These are phyloP conservation scores for Rhizophlyctis rosea DNA, from an alignment of 192 early-diverging fungal species.

Conservation along the genomic window DNA sequence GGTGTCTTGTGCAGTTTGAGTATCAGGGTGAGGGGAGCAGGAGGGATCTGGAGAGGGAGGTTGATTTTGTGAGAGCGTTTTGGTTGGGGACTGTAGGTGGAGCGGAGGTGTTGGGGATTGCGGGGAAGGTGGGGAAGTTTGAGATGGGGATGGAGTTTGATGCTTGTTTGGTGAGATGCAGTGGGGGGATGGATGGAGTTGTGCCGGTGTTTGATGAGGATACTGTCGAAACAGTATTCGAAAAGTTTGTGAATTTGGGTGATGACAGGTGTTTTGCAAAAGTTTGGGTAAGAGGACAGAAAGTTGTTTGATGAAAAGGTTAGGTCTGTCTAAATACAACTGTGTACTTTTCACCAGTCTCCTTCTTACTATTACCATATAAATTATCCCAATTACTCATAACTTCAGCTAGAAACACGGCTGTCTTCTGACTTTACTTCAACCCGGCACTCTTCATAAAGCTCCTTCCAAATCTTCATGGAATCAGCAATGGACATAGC, in stretches of 20 bases:
- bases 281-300: constrained; percentile 77
- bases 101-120: constrained; percentile 74
- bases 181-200: no score
- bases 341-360: no score
- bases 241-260: constrained; percentile 91
- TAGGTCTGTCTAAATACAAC: no score
- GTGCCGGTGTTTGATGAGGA: constrained; percentile 68
- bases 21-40: constrained; percentile 10
- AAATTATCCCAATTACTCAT: no score
- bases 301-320: constrained; percentile 22
- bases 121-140: constrained; percentile 80
- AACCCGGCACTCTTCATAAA: no score
- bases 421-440: no score
- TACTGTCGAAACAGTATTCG: constrained; percentile 54
- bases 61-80: constrained; percentile 69
- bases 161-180: constrained; percentile 69
- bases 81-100: constrained; percentile 91
- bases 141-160: constrained; percentile 85
- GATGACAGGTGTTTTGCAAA: constrained; percentile 78
- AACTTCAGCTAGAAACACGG: no score
- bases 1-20: constrained; percentile 57
- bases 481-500: no score
- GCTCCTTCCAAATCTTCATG: no score
- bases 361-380: no score
- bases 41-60: no score